These are phyloP conservation scores for Penicillium daleae DNA, from an alignment of 495 filamentous ascomycete genomes.

Conservation along the genomic window DNA sequence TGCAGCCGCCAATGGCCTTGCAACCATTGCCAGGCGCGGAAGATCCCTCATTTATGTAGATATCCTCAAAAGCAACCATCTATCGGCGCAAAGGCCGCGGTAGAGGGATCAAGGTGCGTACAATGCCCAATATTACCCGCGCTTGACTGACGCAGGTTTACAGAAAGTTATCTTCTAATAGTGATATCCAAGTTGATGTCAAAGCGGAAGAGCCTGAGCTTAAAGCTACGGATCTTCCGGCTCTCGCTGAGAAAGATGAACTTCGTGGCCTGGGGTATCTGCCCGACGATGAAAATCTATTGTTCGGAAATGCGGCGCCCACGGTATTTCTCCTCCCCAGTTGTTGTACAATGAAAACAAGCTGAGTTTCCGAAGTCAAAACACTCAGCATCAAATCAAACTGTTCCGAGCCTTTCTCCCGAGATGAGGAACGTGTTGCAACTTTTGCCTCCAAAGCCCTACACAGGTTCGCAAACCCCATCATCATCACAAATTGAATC, in stretches of 20 bases:
- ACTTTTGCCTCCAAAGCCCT: constrained; percentile 35
- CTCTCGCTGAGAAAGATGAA: constrained; percentile 20
- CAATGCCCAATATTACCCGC: background rate
- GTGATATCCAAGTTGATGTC: background rate
- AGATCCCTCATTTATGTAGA: constrained; percentile 38
- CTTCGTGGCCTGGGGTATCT: constrained; percentile 35
- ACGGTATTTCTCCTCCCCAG: constrained; percentile 10
- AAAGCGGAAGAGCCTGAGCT: constrained; percentile 1
- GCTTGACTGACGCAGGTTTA: background rate
- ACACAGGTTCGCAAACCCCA: constrained; percentile 33
- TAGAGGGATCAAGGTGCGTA: constrained; percentile 21
- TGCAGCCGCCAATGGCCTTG: constrained; percentile 43
- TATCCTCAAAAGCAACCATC: constrained; percentile 22
- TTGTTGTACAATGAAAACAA: background rate
- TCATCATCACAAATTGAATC: background rate
- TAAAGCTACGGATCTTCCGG: background rate
- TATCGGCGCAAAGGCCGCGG: constrained; percentile 8
- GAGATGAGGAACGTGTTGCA: constrained; percentile 34
- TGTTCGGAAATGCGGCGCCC: constrained; percentile 11
- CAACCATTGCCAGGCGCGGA: constrained; percentile 38
- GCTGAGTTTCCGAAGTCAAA: constrained; percentile 6
- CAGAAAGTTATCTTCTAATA: constrained; percentile 7
- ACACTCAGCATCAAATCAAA: background rate
- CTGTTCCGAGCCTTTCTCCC: constrained; percentile 5
- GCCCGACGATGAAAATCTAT: constrained; percentile 19